Conservation (phyloP, 495 filamentous ascomycete genomes). For the Niebla homalea region DNA sequence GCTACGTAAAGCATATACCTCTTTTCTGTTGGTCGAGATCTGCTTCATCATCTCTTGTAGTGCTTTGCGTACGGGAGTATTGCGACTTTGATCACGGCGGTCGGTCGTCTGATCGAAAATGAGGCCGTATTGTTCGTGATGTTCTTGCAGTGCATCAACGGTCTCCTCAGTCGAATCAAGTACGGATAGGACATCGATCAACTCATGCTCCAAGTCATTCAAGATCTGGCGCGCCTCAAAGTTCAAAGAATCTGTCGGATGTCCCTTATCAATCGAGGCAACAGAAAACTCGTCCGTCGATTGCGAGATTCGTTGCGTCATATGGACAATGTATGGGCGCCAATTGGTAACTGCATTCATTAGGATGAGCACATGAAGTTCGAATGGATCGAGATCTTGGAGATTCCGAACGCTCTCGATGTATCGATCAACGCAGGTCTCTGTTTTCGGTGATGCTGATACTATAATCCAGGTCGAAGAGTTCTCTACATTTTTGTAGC, state of each 20-base stretch:
- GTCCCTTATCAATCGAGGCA: background rate
- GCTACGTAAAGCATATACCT: slow-evolving; percentile 5
- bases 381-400: slow-evolving; percentile 8
- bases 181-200: slow-evolving; percentile 9
- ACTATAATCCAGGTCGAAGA: slow-evolving; percentile 18
- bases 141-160: slow-evolving; percentile 3
- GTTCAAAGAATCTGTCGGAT: background rate
- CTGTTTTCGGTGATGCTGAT: slow-evolving; percentile 12
- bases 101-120: background rate
- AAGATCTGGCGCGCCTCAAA: slow-evolving; percentile 12
- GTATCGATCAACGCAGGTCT: slow-evolving; percentile 5
- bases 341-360: slow-evolving; percentile 10
- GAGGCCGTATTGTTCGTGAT: slow-evolving; percentile 3
- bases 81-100: background rate
- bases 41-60: slow-evolving; percentile 8
- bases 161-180: slow-evolving; percentile 13
- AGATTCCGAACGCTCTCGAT: background rate
- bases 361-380: slow-evolving; percentile 12
- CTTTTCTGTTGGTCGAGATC: slow-evolving; percentile 1
- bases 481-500: slow-evolving; percentile 1
- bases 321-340: slow-evolving; percentile 10
- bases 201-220: slow-evolving; percentile 16
- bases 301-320: slow-evolving; percentile 4
- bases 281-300: slow-evolving; percentile 8
- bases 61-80: slow-evolving; percentile 2